These are phyloP conservation scores for Creolimax fragrantissima DNA, from an alignment of 78 protist species.

Conservation along the genomic window DNA sequence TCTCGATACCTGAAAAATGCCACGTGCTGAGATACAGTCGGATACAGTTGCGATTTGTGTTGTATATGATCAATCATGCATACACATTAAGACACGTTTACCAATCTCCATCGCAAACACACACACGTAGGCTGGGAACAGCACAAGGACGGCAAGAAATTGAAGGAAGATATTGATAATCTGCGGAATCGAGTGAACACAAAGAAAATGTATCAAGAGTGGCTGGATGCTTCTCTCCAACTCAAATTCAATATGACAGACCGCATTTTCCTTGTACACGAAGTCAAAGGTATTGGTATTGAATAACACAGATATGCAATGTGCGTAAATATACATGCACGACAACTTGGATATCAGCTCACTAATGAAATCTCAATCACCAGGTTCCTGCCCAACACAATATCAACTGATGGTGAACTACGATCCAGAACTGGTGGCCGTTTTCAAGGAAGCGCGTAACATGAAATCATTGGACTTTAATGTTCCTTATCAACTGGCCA, in stretches of 20 bases:
- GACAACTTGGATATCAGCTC: neutral
- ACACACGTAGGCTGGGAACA: conserved; percentile 59
- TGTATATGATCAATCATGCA: neutral
- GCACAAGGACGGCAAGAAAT: conserved; percentile 67
- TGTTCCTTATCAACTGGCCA: conserved; percentile 19
- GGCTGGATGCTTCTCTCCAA: conserved; percentile 47
- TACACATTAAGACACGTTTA: neutral
- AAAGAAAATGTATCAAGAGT: conserved; percentile 33
- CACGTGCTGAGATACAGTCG: neutral
- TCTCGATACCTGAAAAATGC: neutral
- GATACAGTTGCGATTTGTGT: neutral
- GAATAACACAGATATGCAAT: neutral
- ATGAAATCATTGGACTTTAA: conserved; percentile 61
- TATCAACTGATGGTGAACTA: conserved; percentile 64
- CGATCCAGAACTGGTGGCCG: conserved; percentile 37
- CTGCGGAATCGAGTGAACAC: conserved; percentile 58
- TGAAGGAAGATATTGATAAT: conserved; percentile 46
- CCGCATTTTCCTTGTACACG: conserved; percentile 37
- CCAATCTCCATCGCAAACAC: neutral
- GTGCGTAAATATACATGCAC: neutral
- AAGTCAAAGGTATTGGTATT: neutral
- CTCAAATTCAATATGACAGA: conserved; percentile 45
- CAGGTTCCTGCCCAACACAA: neutral
- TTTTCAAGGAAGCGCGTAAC: conserved; percentile 76
- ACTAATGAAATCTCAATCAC: neutral